phyloP scores from a whole-genome alignment of 352 stramenopile species.

The Globisporangium irregulare region DNA sequence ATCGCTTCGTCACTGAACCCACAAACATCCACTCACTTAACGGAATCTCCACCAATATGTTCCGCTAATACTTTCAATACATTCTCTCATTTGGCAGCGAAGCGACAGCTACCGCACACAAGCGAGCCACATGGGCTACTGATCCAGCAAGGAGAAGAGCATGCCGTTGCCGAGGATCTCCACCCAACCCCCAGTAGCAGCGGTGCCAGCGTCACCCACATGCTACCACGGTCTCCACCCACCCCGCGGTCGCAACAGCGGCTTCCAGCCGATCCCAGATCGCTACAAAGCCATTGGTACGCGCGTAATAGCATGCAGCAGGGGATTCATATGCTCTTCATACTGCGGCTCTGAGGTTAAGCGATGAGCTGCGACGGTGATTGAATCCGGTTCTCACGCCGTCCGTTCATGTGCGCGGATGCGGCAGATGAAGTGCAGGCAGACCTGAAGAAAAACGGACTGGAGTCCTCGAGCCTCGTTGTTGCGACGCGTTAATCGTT shows the following conservation, averaged over 20 bases:
- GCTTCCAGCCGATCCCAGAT: conserved; percentile 36
- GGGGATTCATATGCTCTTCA: neutral
- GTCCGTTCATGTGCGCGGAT: neutral
- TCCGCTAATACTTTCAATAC: too few relatives aligned
- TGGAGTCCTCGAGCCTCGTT: conserved; percentile 73
- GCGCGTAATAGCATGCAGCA: too few relatives aligned
- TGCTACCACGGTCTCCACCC: neutral
- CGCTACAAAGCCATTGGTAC: conserved; percentile 45
- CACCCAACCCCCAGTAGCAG: too few relatives aligned
- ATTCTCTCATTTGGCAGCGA: too few relatives aligned
- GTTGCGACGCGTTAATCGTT: conserved; percentile 33
- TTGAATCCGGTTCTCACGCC: neutral
- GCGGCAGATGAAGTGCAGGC: conserved; percentile 26
- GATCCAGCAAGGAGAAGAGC: too few relatives aligned
- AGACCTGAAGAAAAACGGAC: conserved; percentile 25
- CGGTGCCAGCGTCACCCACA: neutral
- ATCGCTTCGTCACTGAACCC: too few relatives aligned
- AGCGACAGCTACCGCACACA: too few relatives aligned
- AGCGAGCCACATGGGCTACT: too few relatives aligned
- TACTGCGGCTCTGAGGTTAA: neutral
- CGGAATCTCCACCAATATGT: too few relatives aligned
- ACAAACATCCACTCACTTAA: too few relatives aligned
- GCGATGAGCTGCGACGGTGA: neutral
- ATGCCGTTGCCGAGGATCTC: too few relatives aligned
- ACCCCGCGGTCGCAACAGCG: neutral